These are phyloP conservation scores for Candida palmyrensis DNA, from an alignment of 805 yeast species.

Conservation along the genomic window DNA sequence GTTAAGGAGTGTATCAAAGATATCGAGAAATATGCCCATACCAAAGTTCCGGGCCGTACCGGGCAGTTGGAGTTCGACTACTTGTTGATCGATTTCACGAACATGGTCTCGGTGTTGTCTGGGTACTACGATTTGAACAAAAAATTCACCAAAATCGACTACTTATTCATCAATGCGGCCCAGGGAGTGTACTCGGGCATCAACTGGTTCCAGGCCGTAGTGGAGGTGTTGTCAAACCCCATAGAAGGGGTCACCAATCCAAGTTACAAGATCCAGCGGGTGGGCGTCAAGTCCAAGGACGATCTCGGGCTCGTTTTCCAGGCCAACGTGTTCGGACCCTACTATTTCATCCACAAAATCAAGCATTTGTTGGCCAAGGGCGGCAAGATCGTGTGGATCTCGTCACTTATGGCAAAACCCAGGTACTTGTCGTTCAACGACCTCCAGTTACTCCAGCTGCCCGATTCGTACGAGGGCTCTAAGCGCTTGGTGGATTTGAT, in stretches of 20 bases:
- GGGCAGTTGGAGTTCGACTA: constrained; percentile 81
- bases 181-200: constrained; percentile 85
- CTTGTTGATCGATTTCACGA: constrained; percentile 79
- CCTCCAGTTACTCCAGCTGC: constrained; percentile 59
- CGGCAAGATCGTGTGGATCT: constrained; percentile 78
- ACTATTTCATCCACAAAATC: constrained; percentile 69
- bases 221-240: constrained; percentile 63
- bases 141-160: constrained; percentile 66
- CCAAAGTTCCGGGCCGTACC: constrained; percentile 29
- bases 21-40: constrained; percentile 41
- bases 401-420: constrained; percentile 77
- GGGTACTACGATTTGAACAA: constrained; percentile 68
- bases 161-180: constrained; percentile 82
- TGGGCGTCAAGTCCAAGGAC: constrained; percentile 73
- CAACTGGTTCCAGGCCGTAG: constrained; percentile 75
- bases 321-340: constrained; percentile 96
- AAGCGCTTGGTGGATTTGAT: constrained; percentile 80
- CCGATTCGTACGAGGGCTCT: constrained; percentile 84
- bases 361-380: constrained; percentile 46
- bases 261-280: constrained; percentile 74
- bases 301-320: constrained; percentile 86
- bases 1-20: constrained; percentile 68
- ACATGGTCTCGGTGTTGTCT: constrained; percentile 77
- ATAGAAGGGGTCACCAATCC: constrained; percentile 85
- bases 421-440: constrained; percentile 70